Percentiles rank a stretch among this genome's conserved stretches.
Evolutionary conservation across 805 yeast species (phyloP).

Genomic region (Nakazawaea sp.): DNA sequence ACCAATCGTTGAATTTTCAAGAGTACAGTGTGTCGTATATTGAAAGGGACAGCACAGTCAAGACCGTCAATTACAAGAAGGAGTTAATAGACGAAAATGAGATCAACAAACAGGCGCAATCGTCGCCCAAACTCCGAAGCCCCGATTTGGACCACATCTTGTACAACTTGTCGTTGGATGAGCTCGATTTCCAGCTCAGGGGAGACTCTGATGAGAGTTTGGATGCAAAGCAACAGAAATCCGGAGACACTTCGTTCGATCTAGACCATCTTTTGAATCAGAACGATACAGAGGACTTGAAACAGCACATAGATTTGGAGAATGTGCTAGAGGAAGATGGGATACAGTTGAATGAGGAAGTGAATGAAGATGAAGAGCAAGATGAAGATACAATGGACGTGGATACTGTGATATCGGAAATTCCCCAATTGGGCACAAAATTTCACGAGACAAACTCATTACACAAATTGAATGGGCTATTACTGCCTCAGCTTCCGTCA

Average conservation of each 20-base stretch:
- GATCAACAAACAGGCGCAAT: conserved; percentile 6
- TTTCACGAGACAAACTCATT: conserved; percentile 1
- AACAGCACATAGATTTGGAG: not conserved
- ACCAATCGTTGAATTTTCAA: conserved; percentile 9
- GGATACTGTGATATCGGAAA: conserved; percentile 4
- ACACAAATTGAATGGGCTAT: conserved; percentile 4
- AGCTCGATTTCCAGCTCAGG: conserved; percentile 29
- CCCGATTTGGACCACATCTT: conserved; percentile 29
- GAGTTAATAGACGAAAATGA: conserved; percentile 11
- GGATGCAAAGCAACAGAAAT: conserved; percentile 4
- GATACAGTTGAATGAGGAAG: not conserved
- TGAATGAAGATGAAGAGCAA: conserved; percentile 1
- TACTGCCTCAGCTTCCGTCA: not conserved
- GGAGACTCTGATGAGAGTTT: conserved; percentile 15
- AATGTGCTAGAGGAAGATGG: not conserved
- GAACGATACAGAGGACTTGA: not conserved
- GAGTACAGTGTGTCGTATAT: conserved; percentile 9
- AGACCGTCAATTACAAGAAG: not conserved
- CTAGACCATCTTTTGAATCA: conserved; percentile 2
- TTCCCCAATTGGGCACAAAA: conserved; percentile 1
- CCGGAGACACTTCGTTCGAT: conserved; percentile 3
- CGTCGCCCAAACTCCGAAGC: conserved; percentile 7
- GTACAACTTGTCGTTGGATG: conserved; percentile 23
- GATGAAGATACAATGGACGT: conserved; percentile 9
- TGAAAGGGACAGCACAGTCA: conserved; percentile 1